These are phyloP conservation scores for Pythium myriotylum DNA, from an alignment of 352 stramenopile species.

Conservation along the genomic window DNA sequence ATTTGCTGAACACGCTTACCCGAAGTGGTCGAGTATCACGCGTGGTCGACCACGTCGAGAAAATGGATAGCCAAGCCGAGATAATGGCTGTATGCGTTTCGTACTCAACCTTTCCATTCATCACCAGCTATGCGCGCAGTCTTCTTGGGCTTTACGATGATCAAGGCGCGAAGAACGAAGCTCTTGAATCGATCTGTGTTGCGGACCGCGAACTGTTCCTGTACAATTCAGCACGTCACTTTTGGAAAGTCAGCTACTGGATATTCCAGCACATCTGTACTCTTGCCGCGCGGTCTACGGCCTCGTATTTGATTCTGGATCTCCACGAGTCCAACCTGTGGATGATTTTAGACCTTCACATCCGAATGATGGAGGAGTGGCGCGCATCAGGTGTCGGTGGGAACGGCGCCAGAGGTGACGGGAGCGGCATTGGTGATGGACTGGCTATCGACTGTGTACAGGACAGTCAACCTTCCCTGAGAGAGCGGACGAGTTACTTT, in stretches of 20 bases:
- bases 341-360: conserved; percentile 79
- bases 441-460: conserved; percentile 17
- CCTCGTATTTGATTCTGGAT: conserved; percentile 79
- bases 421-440: not conserved
- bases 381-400: conserved; percentile 10
- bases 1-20: conserved; percentile 74
- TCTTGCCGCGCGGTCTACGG: conserved; percentile 65
- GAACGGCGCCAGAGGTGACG: not conserved
- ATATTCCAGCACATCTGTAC: conserved; percentile 85
- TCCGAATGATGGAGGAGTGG: conserved; percentile 75
- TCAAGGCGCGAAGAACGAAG: conserved; percentile 62
- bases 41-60: conserved; percentile 65
- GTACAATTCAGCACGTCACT: conserved; percentile 68
- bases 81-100: conserved; percentile 75
- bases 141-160: conserved; percentile 73
- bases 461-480: conserved; percentile 16
- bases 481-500: conserved; percentile 55
- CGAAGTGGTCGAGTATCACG: conserved; percentile 58
- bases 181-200: conserved; percentile 52
- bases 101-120: conserved; percentile 86
- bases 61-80: conserved; percentile 69
- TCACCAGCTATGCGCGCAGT: conserved; percentile 81
- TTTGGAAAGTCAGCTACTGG: conserved; percentile 80
- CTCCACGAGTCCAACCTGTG: conserved; percentile 82
- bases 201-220: conserved; percentile 64